Evolutionary conservation across 345 rosid genomes (phyloP), one percentile per base, ranked within the genome.

Genomic region (Pseudoturritis turrita): DNA sequence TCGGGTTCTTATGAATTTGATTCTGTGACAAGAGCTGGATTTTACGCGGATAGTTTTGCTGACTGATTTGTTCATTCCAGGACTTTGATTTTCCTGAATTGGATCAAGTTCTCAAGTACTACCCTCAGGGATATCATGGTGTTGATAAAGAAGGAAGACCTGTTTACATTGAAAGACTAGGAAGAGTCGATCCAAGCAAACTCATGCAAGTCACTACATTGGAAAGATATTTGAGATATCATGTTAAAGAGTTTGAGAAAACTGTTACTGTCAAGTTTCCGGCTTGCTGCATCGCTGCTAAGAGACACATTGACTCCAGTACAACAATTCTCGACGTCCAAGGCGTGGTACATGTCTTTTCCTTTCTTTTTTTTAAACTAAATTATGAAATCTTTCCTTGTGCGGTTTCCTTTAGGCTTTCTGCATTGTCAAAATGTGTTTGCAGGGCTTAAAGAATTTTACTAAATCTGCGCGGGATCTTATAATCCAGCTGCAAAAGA

Each of bases 111-210:
- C 73, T 85, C 36, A 70, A 81, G 54, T 78, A 86, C 79, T 95
- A 92, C 53, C 98, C 99, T 17, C 96, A 94, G 19, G 88, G 89
- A 53, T 84, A 89, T 83, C 97, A 94, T 82, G 97, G 97, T 21
- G 90, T 89, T 71, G 98, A 91, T 60, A 94, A 86, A 73, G 97
- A 88, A 22, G 98, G 97, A 62, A 85, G 93, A 53, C 98, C 98
- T 59, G 79, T 88, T 70, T 94, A 91, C 74, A 83, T 94, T 6
- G 96, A 91, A 78, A 82, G 85, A 77, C 71, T 95, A 33, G 97
- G 99, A 63, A 85, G 82, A 84, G 87, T 95, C 13, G 91, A 89
- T 25, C 79, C 98, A 0, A 62, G 77, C 69, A 91, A 82, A 68
- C 90, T 94, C 45, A 81, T 88, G 91, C 88, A 88, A 62, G 96